A percentile compares a stretch with the other conserved stretches of the same genome.
Conservation (phyloP, 768 basidiomycete species). For the Chalciporus pseudorubinellus region DNA sequence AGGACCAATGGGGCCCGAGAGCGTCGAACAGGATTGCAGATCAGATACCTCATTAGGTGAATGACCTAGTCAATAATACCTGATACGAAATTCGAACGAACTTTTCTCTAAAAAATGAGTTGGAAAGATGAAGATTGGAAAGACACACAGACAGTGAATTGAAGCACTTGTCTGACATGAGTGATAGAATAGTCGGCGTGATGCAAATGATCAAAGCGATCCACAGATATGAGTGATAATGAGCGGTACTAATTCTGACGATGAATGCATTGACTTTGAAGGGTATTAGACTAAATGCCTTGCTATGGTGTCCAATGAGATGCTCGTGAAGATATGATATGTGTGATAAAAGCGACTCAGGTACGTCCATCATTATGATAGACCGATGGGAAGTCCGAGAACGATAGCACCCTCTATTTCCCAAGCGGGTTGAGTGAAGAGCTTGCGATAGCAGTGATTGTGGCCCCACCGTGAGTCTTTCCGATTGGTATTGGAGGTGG, state of each 20-base stretch:
- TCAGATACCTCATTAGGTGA: no score
- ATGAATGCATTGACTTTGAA: slow-evolving; percentile 11
- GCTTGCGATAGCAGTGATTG: slow-evolving; percentile 56
- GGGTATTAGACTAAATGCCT: slow-evolving; percentile 9
- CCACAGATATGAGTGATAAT: neutral
- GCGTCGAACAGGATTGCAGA: neutral
- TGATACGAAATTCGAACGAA: neutral
- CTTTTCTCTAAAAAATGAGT: neutral
- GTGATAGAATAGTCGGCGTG: neutral
- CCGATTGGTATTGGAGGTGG: slow-evolving; percentile 66
- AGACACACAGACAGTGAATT: neutral
- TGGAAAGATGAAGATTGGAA: neutral
- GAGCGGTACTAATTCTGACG: slow-evolving; percentile 1
- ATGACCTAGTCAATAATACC: neutral
- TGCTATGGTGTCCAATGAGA: slow-evolving; percentile 25
- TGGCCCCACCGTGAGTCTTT: slow-evolving; percentile 48
- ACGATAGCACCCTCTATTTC: slow-evolving; percentile 10
- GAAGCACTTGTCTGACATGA: no score
- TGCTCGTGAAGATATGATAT: slow-evolving; percentile 18
- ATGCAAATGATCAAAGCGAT: neutral
- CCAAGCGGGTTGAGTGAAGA: slow-evolving; percentile 28
- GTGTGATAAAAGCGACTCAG: slow-evolving; percentile 9
- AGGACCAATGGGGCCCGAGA: neutral
- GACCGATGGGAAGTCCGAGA: neutral
- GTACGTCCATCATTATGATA: slow-evolving; percentile 6